Base-by-base conservation (phyloP, 331 rosid genomes). In the Pyracantha coccinea region DNA sequence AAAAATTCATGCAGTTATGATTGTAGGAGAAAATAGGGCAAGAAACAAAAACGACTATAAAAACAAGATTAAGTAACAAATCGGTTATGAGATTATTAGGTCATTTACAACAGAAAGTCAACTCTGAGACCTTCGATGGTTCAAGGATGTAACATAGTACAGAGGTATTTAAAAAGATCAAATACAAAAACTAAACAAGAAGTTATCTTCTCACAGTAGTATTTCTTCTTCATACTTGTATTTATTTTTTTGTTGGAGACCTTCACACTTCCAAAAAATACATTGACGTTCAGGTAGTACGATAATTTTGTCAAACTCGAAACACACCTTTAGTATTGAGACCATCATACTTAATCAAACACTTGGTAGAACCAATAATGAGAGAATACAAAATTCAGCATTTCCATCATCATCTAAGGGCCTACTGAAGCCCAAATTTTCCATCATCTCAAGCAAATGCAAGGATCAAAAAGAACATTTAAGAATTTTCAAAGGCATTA, bases 1-100 rank as follows among this genome's bases (percentile, higher is more conserved):
- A 3, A 32, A 41, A n/a, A 76, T 72, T 59, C 66, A 73, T 76
- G 35, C 57, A 77, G 24, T n/a, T 60, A 80, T 11, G 50, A 31
- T 19, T 8, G 4, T 38, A 44, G 23, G 57, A 68, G 29, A 41
- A 68, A 21, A 44, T 1, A 29, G 23, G 57, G 1, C 27, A 41
- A 41, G 3, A 23, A 67, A 41, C 17, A 20, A 41, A 57, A 57
- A 57, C 2, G 16, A 23, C 15, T 2, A 10, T 1, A 1, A 23
- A 57, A 2, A 4, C 27, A 20, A 57, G 62, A 57, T 21, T 57
- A 57, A 57, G 27, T 57, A 25, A 21, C 62, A 57, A 58, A 20
- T 1, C 1, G 35, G 66, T 25, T 60, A 60, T 25, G 66, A 25
- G 33, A 60, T 5, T 24, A 25, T 50, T 16, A 38, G 45, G 45